These are phyloP conservation scores for Pyrrhoderma lamaoense DNA, from an alignment of 1,284 basidiomycete species.

Conservation along the genomic window DNA sequence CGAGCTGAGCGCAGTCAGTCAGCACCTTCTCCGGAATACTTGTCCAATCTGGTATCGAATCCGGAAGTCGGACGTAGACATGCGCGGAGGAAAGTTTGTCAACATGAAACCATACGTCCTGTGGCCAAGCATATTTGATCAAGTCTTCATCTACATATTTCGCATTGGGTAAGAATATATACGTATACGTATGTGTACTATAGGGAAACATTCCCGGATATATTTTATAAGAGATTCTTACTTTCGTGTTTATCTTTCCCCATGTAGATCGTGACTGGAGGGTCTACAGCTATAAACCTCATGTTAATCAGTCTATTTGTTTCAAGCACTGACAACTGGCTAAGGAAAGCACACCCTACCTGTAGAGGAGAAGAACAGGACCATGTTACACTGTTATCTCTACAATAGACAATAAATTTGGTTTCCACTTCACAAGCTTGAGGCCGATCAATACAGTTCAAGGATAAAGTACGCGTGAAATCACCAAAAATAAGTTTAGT, in stretches of 20 bases:
- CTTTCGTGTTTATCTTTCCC: conserved; percentile 96
- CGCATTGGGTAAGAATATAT: conserved; percentile 1
- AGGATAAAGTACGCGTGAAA: no score
- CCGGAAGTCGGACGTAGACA: conserved; percentile 85
- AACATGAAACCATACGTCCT: conserved; percentile 77
- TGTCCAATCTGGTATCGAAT: conserved; percentile 76
- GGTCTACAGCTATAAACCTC: conserved; percentile 6
- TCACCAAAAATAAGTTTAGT: no score
- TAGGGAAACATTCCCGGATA: no score
- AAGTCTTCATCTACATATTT: conserved; percentile 78
- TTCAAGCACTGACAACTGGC: neutral
- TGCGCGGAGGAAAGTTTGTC: conserved; percentile 93
- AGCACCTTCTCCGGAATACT: conserved; percentile 74
- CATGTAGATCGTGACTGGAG: conserved; percentile 82
- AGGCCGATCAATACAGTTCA: no score
- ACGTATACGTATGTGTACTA: neutral
- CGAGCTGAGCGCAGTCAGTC: conserved; percentile 86
- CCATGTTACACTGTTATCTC: conserved; percentile 40
- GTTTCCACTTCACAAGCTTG: no score
- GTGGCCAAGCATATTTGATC: conserved; percentile 84
- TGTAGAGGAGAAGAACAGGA: conserved; percentile 63
- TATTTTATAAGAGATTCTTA: conserved; percentile 40
- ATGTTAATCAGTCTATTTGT: neutral
- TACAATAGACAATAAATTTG: no score
- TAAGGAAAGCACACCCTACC: conserved; percentile 30